phyloP scores from a whole-genome alignment of 225 moss, liverwort and hornwort species.

The Marchantia polymorpha region DNA sequence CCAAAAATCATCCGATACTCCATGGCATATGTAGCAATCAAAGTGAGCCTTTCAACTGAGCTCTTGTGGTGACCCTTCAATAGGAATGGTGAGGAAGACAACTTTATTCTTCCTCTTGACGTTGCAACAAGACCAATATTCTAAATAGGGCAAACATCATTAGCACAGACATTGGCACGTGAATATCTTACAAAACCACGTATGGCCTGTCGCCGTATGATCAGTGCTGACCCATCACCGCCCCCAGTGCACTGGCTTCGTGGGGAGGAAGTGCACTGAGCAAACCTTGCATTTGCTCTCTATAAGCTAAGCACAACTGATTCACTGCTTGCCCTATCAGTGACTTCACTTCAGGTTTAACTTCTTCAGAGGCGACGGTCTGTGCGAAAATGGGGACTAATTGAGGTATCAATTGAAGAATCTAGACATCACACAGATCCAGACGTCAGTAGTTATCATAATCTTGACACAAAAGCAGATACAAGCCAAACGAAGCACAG shows the following conservation, averaged over 20 bases:
- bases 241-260: conserved; percentile 71
- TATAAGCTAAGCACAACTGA: conserved; percentile 76
- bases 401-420: conserved; percentile 77
- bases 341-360: conserved; percentile 67
- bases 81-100: background rate
- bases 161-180: background rate
- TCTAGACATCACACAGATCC: conserved; percentile 43
- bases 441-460: background rate
- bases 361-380: conserved; percentile 60
- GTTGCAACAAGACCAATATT: background rate
- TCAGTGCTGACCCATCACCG: conserved; percentile 49
- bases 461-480: background rate
- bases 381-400: conserved; percentile 92
- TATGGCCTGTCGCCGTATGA: background rate
- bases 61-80: background rate
- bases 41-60: background rate
- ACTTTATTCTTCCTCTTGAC: background rate
- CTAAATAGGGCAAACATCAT: background rate
- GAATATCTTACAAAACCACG: background rate
- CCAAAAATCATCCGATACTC: background rate
- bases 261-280: conserved; percentile 68
- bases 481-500: too few relatives aligned
- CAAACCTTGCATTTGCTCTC: conserved; percentile 91
- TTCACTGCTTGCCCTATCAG: conserved; percentile 81
- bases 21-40: background rate